These are phyloP conservation scores for Penicillium diatomitis DNA, from an alignment of 495 filamentous ascomycete genomes.

Conservation along the genomic window DNA sequence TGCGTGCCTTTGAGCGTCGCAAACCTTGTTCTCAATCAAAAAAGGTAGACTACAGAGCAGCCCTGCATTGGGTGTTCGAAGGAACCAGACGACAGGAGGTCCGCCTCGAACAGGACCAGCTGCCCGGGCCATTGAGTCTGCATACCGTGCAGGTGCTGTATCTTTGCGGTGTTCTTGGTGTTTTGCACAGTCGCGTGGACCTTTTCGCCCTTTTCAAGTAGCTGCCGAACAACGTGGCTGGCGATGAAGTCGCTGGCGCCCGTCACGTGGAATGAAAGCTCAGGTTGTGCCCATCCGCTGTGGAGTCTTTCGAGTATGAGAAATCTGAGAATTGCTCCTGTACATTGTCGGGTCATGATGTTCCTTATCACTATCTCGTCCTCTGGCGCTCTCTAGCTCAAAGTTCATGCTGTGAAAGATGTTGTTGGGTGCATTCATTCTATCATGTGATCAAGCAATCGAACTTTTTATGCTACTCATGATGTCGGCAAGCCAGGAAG, in stretches of 20 bases:
- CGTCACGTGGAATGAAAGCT: no score
- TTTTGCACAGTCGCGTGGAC: slow-evolving; percentile 11
- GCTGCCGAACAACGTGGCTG: slow-evolving; percentile 59
- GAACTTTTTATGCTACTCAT: no score
- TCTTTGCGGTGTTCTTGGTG: slow-evolving; percentile 6
- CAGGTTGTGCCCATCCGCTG: no score
- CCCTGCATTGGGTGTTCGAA: slow-evolving; percentile 12
- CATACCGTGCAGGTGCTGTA: slow-evolving; percentile 12
- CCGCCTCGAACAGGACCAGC: slow-evolving; percentile 13
- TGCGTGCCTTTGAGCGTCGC: slow-evolving; percentile 11
- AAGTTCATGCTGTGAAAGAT: no score
- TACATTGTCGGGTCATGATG: no score
- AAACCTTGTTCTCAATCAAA: slow-evolving; percentile 10
- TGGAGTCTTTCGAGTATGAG: no score
- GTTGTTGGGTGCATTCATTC: no score
- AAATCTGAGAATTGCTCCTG: no score
- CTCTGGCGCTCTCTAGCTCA: no score
- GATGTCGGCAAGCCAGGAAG: no score
- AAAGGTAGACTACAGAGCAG: slow-evolving; percentile 15
- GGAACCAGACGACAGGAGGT: slow-evolving; percentile 9
- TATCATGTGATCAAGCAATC: no score
- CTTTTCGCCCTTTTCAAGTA: slow-evolving; percentile 38
- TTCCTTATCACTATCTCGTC: no score
- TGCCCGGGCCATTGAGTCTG: slow-evolving; percentile 10
- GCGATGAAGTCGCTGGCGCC: slow-evolving; percentile 48